Conservation (phyloP, 2,329 filamentous ascomycete genomes). For the Penicillium fuscoglaucum region DNA sequence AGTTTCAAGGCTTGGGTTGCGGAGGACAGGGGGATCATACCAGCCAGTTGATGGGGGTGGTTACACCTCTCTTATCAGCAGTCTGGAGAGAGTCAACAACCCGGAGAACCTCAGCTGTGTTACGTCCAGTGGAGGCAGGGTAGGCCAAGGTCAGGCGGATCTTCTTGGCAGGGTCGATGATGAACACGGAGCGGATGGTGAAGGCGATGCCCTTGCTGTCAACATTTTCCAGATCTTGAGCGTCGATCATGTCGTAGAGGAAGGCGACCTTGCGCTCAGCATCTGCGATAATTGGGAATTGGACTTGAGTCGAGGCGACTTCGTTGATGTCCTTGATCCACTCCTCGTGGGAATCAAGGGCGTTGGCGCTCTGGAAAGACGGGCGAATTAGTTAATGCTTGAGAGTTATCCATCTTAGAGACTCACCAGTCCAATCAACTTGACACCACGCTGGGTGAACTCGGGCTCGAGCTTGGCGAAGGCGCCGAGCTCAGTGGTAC, state of each 20-base stretch:
- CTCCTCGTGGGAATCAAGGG: conserved; percentile 72
- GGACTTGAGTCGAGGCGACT: conserved; percentile 65
- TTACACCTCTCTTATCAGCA: conserved; percentile 84
- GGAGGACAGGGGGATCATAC: background rate
- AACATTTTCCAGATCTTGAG: conserved; percentile 78
- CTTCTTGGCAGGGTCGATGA: conserved; percentile 92
- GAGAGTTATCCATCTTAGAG: background rate
- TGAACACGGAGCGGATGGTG: conserved; percentile 91
- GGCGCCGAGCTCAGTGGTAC: conserved; percentile 92
- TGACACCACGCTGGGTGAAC: conserved; percentile 82
- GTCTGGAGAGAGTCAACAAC: conserved; percentile 77
- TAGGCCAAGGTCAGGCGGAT: conserved; percentile 91
- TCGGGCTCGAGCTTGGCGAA: conserved; percentile 90
- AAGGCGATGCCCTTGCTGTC: conserved; percentile 73
- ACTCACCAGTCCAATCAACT: conserved; percentile 77
- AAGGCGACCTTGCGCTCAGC: conserved; percentile 75
- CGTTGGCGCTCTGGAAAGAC: conserved; percentile 66
- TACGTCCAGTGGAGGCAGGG: conserved; percentile 85
- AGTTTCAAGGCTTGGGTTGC: background rate
- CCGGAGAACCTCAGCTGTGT: conserved; percentile 75
- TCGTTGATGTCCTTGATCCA: conserved; percentile 90
- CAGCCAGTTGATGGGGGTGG: conserved; percentile 85
- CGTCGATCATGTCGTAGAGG: conserved; percentile 79
- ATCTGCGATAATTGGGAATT: conserved; percentile 80
- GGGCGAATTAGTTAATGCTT: background rate